Evolutionary conservation across 2,329 filamentous ascomycete genomes (phyloP), one percentile per base, ranked within the genome.

Genomic region (Cyphellophora europaea): DNA sequence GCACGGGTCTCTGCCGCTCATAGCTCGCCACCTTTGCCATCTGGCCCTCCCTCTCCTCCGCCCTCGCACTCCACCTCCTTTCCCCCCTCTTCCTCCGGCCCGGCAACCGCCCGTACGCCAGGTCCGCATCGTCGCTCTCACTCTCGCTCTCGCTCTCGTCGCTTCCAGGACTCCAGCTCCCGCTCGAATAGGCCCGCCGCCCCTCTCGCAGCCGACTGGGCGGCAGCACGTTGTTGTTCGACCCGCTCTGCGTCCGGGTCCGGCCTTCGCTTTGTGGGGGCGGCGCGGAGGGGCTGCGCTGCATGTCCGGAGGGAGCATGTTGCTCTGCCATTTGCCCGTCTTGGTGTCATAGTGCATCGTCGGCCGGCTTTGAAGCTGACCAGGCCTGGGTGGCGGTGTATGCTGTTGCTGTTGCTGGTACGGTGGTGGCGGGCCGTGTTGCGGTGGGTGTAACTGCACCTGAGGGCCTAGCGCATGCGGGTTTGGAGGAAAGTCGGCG

Each of bases 261-360:
- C n/a, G n/a, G n/a, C n/a, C n/a, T n/a, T n/a, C n/a, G n/a, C n/a
- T n/a, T n/a, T n/a, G n/a, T n/a, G n/a, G n/a, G n/a, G n/a, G n/a
- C n/a, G n/a, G n/a, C n/a, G n/a, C n/a, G 8, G 21, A 25, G 21
- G 8, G 3, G 30, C 5, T 11, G 8, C 31, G 25, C 5, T 33
- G 36, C 29, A 37, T 30, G 16, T 42, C 40, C 4, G 33, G 33
- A 14, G 40, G 40, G 16, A 40, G 35, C 36, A 42, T 36, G 13
- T 35, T 34, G 11, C 25, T 19, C 13, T 35, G 37, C 21, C 35
- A 29, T 27, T 32, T 40, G 4, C 40, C 40, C 15, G 40, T 42
- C 30, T 42, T 42, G 12, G 29, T 30, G 27, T 42, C 40, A 14
- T 35, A 29, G 27, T 42, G 33, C 21, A 37, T 36, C 11, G 30